Percentiles rank a stretch among this genome's conserved stretches.
Conservation (phyloP, 1,139 yeast species). For the Pichia sp. region DNA sequence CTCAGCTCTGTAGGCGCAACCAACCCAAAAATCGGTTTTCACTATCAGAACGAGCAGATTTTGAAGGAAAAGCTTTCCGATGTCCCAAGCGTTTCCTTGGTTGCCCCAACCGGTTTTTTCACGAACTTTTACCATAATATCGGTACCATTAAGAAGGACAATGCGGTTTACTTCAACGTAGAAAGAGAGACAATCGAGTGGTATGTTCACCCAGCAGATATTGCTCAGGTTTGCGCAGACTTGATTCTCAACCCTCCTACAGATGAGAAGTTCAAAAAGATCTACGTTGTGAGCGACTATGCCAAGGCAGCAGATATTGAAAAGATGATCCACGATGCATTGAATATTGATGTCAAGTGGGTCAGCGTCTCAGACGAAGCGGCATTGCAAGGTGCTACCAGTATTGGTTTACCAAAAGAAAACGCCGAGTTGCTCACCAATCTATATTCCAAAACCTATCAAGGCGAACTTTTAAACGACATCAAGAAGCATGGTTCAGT, state of each 20-base stretch:
- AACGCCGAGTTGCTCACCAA: neutral
- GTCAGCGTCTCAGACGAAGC: neutral
- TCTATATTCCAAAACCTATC: neutral
- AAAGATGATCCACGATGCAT: neutral
- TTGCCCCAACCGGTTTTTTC: neutral
- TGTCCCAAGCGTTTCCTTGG: neutral
- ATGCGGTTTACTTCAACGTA: neutral
- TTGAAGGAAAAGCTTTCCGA: neutral
- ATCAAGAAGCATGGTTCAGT: neutral
- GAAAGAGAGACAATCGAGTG: neutral
- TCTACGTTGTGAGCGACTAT: neutral
- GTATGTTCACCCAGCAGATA: neutral
- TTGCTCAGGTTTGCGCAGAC: neutral
- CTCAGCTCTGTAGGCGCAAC: neutral
- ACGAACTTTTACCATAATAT: neutral
- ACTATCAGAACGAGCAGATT: neutral
- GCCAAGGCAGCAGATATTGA: neutral
- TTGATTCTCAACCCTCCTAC: neutral
- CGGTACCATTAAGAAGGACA: neutral
- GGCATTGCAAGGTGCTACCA: neutral
- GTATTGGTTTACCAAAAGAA: neutral
- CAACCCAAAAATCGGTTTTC: neutral
- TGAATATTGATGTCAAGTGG: neutral
- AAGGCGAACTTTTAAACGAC: neutral
- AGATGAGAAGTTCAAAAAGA: neutral